phyloP scores from a whole-genome alignment of 805 yeast species.

The Candida maesae region DNA sequence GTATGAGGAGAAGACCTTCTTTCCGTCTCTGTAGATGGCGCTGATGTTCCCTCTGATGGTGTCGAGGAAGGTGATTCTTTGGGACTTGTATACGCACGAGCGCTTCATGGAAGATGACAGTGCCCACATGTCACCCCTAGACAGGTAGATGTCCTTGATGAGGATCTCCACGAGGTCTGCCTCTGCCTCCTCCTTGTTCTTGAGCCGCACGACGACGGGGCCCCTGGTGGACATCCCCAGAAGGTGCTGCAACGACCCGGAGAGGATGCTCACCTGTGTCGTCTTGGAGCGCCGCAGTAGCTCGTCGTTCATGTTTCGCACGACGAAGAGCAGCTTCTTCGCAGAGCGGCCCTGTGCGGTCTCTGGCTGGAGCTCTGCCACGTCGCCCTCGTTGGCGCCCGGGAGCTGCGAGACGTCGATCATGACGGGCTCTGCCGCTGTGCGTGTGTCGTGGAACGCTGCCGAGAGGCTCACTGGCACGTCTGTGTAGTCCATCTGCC shows the following conservation, averaged over 20 bases:
- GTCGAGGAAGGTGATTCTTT: conserved; percentile 58
- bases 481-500: conserved; percentile 6
- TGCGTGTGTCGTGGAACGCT: conserved; percentile 61
- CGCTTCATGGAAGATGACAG: conserved; percentile 59
- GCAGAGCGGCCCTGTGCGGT: conserved; percentile 21
- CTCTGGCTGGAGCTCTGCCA: conserved; percentile 58
- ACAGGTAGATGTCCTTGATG: conserved; percentile 72
- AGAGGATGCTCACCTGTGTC: conserved; percentile 50
- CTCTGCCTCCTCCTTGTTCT: conserved; percentile 45
- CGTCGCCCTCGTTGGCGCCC: conserved; percentile 66
- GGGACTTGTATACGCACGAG: conserved; percentile 63
- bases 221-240: conserved; percentile 68
- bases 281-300: conserved; percentile 29
- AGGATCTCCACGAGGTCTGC: conserved; percentile 82
- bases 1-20: conserved; percentile 68
- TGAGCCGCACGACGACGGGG: conserved; percentile 53
- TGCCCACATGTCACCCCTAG: conserved; percentile 93
- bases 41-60: conserved; percentile 62
- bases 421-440: conserved; percentile 54
- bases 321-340: conserved; percentile 42
- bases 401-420: conserved; percentile 58
- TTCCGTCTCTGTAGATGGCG: conserved; percentile 61
- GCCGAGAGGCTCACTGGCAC: conserved; percentile 20
- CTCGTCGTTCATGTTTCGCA: conserved; percentile 33
- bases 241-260: conserved; percentile 55